A percentile compares a stretch with the other conserved stretches of the same genome.
These are phyloP conservation scores for Colletotrichum aenigma DNA, from an alignment of 2,329 filamentous ascomycete genomes.

Conservation along the genomic window DNA sequence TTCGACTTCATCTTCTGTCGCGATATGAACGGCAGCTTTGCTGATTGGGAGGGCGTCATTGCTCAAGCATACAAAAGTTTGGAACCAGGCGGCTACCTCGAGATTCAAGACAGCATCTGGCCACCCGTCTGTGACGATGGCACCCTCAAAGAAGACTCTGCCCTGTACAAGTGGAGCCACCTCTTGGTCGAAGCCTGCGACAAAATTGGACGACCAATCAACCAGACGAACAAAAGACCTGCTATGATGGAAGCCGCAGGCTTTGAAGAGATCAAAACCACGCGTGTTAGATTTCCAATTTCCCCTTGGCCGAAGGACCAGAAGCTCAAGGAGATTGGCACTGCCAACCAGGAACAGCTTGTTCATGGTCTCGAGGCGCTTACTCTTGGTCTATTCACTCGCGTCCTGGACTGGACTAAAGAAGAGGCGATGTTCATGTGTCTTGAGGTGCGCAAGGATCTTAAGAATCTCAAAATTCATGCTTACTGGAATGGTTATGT, in stretches of 20 bases:
- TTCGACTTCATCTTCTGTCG: slow-evolving; percentile 66
- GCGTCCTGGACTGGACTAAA: neutral
- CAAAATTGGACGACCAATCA: neutral
- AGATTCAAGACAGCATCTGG: neutral
- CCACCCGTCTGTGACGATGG: neutral
- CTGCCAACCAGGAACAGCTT: neutral
- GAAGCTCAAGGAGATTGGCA: neutral
- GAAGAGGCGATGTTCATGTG: neutral
- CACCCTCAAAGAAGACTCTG: neutral
- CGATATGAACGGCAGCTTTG: slow-evolving; percentile 57
- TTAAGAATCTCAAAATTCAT: neutral
- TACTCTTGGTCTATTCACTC: neutral
- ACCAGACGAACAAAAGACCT: neutral
- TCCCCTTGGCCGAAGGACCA: neutral
- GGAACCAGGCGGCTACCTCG: neutral
- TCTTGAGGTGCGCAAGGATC: neutral
- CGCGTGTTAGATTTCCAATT: neutral
- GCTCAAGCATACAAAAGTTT: slow-evolving; percentile 39
- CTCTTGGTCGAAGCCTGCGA: neutral
- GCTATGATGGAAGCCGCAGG: no score
- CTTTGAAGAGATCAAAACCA: neutral
- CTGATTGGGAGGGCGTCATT: slow-evolving; percentile 57
- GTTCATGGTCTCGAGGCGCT: neutral
- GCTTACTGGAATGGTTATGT: neutral
- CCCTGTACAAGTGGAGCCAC: neutral